phyloP scores from a whole-genome alignment of 192 early-diverging fungal genomes.

The Umbelopsis ramanniana region DNA sequence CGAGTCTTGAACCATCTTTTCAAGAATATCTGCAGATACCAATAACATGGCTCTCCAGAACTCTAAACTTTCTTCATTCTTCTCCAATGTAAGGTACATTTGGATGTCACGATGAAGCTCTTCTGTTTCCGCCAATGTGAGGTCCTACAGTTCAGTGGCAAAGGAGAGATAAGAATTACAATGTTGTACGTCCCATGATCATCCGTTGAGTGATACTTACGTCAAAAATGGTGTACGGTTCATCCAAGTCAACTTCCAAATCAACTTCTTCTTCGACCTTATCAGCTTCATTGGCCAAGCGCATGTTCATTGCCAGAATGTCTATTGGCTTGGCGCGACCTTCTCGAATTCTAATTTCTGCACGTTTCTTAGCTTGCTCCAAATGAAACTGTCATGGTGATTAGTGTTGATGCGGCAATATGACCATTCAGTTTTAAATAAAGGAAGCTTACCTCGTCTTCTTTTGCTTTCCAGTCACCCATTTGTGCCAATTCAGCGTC shows the following conservation, averaged over 20 bases:
- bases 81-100: constrained; percentile 86
- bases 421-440: too few relatives aligned
- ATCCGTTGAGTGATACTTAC: constrained; percentile 38
- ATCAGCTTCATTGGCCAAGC: constrained; percentile 72
- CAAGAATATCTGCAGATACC: constrained; percentile 75
- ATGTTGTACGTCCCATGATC: too few relatives aligned
- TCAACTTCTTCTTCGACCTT: constrained; percentile 75
- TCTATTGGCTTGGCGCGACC: constrained; percentile 91
- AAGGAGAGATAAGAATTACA: too few relatives aligned
- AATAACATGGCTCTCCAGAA: constrained; percentile 91
- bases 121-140: constrained; percentile 67
- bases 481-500: constrained; percentile 86
- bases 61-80: constrained; percentile 67
- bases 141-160: constrained; percentile 42
- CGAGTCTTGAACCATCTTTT: constrained; percentile 42
- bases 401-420: too few relatives aligned
- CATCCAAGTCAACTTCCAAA: constrained; percentile 85
- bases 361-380: constrained; percentile 86
- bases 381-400: constrained; percentile 71
- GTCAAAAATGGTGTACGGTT: constrained; percentile 84
- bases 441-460: constrained; percentile 67
- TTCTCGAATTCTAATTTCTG: constrained; percentile 91
- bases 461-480: constrained; percentile 95
- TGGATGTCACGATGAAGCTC: constrained; percentile 89
- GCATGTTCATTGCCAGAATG: constrained; percentile 88